Percentiles rank a stretch among this genome's conserved stretches.
Evolutionary conservation across 139 green algal genomes (phyloP).

Genomic region (Chlorella sp.): DNA sequence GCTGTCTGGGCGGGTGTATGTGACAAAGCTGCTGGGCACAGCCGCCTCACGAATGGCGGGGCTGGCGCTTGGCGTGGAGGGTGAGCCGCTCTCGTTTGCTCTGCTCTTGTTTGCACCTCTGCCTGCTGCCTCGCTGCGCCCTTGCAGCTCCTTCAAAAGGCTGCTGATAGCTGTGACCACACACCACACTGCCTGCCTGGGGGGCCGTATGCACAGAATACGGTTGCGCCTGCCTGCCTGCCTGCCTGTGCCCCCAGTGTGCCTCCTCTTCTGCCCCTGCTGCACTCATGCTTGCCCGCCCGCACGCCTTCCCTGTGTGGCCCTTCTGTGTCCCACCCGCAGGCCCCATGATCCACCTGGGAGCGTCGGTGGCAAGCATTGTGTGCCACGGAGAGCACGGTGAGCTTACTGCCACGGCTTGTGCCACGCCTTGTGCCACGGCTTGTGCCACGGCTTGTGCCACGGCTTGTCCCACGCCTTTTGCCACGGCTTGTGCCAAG

Average conservation of each 20-base stretch:
- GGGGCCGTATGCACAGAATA: not conserved
- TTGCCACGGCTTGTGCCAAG: too few relatives aligned
- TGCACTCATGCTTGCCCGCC: conserved; percentile 54
- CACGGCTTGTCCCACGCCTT: too few relatives aligned
- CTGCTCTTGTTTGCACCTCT: too few relatives aligned
- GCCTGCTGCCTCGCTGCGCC: too few relatives aligned
- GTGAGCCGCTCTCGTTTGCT: not conserved
- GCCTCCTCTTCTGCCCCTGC: conserved; percentile 55
- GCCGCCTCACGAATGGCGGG: conserved; percentile 51
- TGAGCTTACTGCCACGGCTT: too few relatives aligned
- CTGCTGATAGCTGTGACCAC: too few relatives aligned
- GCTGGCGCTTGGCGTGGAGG: conserved; percentile 43
- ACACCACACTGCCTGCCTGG: too few relatives aligned
- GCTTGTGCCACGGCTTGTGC: too few relatives aligned
- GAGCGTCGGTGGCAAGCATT: conserved; percentile 79
- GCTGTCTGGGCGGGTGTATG: conserved; percentile 40
- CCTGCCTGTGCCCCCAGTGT: conserved; percentile 21
- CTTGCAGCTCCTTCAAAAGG: too few relatives aligned
- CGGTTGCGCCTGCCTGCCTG: not conserved
- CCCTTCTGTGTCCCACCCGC: conserved; percentile 71
- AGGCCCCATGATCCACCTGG: conserved; percentile 92
- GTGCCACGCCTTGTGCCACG: too few relatives aligned
- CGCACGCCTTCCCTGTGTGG: conserved; percentile 18
- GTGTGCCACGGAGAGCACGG: conserved; percentile 42
- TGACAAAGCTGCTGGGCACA: conserved; percentile 40